These are phyloP conservation scores for Sarcomyxa edulis DNA, from an alignment of 768 basidiomycete species.

Conservation along the genomic window DNA sequence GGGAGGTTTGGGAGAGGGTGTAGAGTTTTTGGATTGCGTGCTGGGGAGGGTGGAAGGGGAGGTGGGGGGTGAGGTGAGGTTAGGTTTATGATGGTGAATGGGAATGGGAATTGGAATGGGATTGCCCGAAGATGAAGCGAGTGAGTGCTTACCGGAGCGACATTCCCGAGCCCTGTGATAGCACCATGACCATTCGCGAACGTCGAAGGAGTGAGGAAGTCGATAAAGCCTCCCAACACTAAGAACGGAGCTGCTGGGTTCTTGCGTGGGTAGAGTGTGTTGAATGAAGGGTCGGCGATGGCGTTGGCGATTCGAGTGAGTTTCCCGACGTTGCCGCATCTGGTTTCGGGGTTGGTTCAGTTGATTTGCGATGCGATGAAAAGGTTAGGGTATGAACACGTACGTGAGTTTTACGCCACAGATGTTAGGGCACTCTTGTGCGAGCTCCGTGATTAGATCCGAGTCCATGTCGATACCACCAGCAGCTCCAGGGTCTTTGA, in stretches of 20 bases:
- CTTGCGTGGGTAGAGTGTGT: slow-evolving; percentile 59
- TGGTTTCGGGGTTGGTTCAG: slow-evolving; percentile 21
- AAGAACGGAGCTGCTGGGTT: slow-evolving; percentile 66
- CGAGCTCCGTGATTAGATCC: slow-evolving; percentile 79
- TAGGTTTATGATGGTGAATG: too few relatives aligned
- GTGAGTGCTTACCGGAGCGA: slow-evolving; percentile 63
- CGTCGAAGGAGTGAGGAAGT: slow-evolving; percentile 73
- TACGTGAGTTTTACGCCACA: slow-evolving; percentile 89
- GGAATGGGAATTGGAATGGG: slow-evolving; percentile 2
- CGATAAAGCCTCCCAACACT: slow-evolving; percentile 80
- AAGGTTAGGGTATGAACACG: slow-evolving; percentile 20
- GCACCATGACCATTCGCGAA: slow-evolving; percentile 80
- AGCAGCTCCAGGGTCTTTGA: slow-evolving; percentile 74
- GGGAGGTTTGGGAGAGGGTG: slow-evolving; percentile 54
- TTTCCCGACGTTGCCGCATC: slow-evolving; percentile 91
- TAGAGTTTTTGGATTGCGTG: slow-evolving; percentile 55
- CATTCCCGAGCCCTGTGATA: slow-evolving; percentile 84
- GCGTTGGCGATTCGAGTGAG: slow-evolving; percentile 76
- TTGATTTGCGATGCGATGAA: slow-evolving; percentile 10
- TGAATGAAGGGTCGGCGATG: slow-evolving; percentile 54
- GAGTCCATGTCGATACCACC: slow-evolving; percentile 92
- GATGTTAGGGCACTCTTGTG: slow-evolving; percentile 68
- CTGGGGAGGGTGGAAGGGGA: slow-evolving; percentile 28
- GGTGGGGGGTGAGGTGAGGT: too few relatives aligned
- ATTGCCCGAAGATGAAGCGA: slow-evolving; percentile 8